Evolutionary conservation across 768 basidiomycete genomes (phyloP), one percentile per base, ranked within the genome.

Genomic region (Candolleomyces eurysporus): DNA sequence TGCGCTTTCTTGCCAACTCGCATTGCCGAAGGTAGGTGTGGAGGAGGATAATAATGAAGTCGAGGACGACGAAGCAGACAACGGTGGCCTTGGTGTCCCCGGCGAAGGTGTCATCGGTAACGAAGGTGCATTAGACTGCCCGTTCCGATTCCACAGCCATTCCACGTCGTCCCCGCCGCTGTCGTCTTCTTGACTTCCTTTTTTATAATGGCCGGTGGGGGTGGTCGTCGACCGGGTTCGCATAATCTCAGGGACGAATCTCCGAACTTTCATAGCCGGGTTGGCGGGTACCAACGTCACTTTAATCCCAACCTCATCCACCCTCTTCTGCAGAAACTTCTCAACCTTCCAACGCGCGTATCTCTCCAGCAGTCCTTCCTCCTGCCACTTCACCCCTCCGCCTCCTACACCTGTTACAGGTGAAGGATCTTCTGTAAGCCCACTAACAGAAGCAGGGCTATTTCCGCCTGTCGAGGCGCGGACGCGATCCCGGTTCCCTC

Each of bases 241-340:
- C 36, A 36, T 36, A 3, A 36, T 36, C 6, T 36, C 36, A 36
- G 36, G 54, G 8, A 56, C n/a, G 7, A 36, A 56, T 11, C 9
- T 10, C 21, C 19, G 16, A 11, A 39, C 30, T 16, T 36, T 39
- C 59, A 43, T 2, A 4, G 52, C 36, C 2, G 76, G 74, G 60
- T 79, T 67, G 3, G 75, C 75, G 11, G 83, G 69, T 13, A 76
- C 64, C 26, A 88, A 70, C 16, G 63, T 67, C 21, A 87, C 72
- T 3, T 54, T 46, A 5, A 82, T 63, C 0, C 71, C 69, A 0
- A 70, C 67, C 60, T 81, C 74, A 2, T 70, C 56, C 2, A 72
- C 75, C 11, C 81, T 73, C 4, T 61, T 57, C 4, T 58, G 56
- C 7, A 85, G 71, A 64, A 79, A 82, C 0, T 21, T 51, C 53